Percentiles rank a stretch among this genome's conserved stretches.
These are phyloP conservation scores for Trypanosoma theileri DNA, from an alignment of 208 protist species.

Conservation along the genomic window DNA sequence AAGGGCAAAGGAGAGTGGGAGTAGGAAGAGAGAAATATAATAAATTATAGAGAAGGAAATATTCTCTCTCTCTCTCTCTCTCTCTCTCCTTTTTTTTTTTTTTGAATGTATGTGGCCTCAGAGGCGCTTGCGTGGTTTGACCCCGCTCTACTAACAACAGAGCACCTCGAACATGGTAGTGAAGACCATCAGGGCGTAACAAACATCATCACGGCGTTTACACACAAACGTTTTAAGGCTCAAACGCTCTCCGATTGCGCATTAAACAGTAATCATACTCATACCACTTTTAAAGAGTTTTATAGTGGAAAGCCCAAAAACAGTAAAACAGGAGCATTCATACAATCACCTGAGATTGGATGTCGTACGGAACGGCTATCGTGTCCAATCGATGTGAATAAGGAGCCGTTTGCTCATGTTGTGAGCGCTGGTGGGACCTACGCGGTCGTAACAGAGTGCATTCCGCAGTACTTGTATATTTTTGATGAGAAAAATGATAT, in stretches of 20 bases:
- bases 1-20: too few species aligned
- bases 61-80: neutral
- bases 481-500: conserved; percentile 55
- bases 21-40: neutral
- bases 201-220: neutral
- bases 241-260: conserved; percentile 15
- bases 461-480: conserved; percentile 43
- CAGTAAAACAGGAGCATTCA: neutral
- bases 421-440: conserved; percentile 38
- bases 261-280: conserved; percentile 12
- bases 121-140: conserved; percentile 51
- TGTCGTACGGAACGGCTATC: conserved; percentile 30
- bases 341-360: conserved; percentile 9
- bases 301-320: neutral
- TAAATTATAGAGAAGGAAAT: too few species aligned
- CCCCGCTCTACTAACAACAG: conserved; percentile 32
- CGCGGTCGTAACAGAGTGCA: conserved; percentile 34
- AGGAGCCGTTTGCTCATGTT: conserved; percentile 34
- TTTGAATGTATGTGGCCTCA: conserved; percentile 35
- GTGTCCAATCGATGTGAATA: conserved; percentile 30
- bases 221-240: conserved; percentile 8
- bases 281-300: conserved; percentile 7
- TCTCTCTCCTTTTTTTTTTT: neutral
- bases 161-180: conserved; percentile 16
- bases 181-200: conserved; percentile 17